Percentiles rank a stretch among this genome's conserved stretches.
Conservation (phyloP, 768 basidiomycete species). For the Amanita brunnescens region DNA sequence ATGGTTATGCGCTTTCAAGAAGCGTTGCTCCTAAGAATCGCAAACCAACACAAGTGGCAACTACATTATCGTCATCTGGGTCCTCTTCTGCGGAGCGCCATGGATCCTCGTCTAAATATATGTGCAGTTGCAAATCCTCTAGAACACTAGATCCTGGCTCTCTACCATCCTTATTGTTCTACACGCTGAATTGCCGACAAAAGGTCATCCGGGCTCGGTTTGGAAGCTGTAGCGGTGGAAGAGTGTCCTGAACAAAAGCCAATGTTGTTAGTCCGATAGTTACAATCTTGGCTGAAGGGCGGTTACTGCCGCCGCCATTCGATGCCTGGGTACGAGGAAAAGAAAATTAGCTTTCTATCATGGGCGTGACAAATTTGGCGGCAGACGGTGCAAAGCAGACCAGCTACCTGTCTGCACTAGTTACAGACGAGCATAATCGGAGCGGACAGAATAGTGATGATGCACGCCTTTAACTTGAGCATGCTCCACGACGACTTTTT, state of each 20-base stretch:
- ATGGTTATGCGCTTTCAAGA: no score
- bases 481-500: neutral
- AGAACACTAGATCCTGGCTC: no score
- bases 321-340: constrained; percentile 17
- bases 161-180: neutral
- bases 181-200: constrained; percentile 19
- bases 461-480: neutral
- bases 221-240: constrained; percentile 42
- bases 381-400: constrained; percentile 72
- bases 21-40: no score
- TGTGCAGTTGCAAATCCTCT: no score
- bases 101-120: no score
- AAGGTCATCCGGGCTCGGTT: constrained; percentile 49
- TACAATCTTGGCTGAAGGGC: constrained; percentile 30
- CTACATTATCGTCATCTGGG: no score
- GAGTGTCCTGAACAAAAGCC: constrained; percentile 35
- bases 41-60: no score
- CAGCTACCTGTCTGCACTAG: constrained; percentile 47
- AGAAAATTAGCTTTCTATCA: constrained; percentile 35
- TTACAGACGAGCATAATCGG: neutral
- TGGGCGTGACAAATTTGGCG: constrained; percentile 47
- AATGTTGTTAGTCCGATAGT: constrained; percentile 66
- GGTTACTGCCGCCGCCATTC: neutral
- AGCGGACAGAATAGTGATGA: neutral
- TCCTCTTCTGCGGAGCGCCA: no score